A percentile compares a stretch with the other conserved stretches of the same genome.
phyloP scores from a whole-genome alignment of 176 grass and related monocot genomes.

The Avena atlantica region DNA sequence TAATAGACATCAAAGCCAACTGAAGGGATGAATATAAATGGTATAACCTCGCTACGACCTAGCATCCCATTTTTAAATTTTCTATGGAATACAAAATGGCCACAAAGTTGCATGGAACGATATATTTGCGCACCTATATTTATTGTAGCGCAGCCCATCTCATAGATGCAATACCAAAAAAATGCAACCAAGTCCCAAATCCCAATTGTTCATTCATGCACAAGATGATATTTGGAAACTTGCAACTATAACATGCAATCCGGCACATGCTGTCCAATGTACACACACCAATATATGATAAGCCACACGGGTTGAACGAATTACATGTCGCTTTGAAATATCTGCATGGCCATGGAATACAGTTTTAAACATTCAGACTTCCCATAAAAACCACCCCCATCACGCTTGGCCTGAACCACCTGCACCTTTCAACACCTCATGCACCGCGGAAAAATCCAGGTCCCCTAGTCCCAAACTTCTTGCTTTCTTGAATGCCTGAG shows the following conservation, averaged over 20 bases:
- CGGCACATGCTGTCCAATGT: not conserved
- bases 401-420: slow-evolving; percentile 57
- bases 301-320: not conserved
- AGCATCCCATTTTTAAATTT: no score
- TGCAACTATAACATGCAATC: not conserved
- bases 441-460: slow-evolving; percentile 82
- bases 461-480: slow-evolving; percentile 76
- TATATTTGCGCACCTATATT: no score
- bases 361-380: slow-evolving; percentile 28
- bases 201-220: not conserved
- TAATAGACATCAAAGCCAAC: no score
- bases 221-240: not conserved
- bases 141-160: no score
- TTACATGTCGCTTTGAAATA: not conserved
- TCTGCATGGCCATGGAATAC: not conserved
- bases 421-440: slow-evolving; percentile 68
- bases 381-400: not conserved
- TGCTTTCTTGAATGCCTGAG: slow-evolving; percentile 91
- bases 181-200: not conserved
- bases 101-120: no score
- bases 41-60: no score
- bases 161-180: no score
- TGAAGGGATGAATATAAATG: no score
- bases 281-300: slow-evolving; percentile 35
- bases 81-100: no score